These are phyloP conservation scores for Paecilomyces formosus DNA, from an alignment of 2,329 filamentous ascomycete species.

Conservation along the genomic window DNA sequence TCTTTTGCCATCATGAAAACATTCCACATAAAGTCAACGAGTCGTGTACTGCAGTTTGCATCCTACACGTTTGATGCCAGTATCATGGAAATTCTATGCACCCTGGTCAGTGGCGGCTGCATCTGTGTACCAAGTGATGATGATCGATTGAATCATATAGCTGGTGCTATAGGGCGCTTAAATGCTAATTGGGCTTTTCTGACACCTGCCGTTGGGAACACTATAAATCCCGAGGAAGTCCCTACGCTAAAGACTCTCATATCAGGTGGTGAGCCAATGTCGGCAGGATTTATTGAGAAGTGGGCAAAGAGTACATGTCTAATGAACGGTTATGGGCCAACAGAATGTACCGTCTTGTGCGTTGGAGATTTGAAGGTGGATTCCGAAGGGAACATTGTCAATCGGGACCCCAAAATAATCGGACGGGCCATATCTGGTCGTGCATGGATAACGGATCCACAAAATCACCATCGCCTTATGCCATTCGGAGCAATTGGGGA, in stretches of 20 bases:
- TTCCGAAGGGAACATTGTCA: conserved; percentile 18
- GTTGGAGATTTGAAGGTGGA: conserved; percentile 25
- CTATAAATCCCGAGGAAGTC: conserved; percentile 37
- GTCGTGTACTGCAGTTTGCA: conserved; percentile 53
- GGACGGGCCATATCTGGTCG: conserved; percentile 27
- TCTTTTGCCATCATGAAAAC: conserved; percentile 46
- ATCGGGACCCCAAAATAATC: conserved; percentile 23
- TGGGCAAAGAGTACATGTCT: conserved; percentile 37
- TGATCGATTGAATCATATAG: conserved; percentile 45
- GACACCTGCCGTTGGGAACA: conserved; percentile 52
- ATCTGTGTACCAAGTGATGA: conserved; percentile 50
- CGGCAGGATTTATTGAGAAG: conserved; percentile 33
- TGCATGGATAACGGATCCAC: conserved; percentile 33
- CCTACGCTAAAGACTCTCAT: conserved; percentile 37
- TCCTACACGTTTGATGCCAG: conserved; percentile 51
- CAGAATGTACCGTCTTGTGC: conserved; percentile 32
- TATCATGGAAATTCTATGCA: conserved; percentile 48
- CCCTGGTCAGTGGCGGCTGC: conserved; percentile 50
- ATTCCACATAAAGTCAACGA: conserved; percentile 43
- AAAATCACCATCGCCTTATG: conserved; percentile 28
- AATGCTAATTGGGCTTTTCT: conserved; percentile 48
- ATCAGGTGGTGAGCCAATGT: conserved; percentile 40
- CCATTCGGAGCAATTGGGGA: conserved; percentile 42
- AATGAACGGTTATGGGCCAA: conserved; percentile 39
- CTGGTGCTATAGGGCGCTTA: conserved; percentile 44